Conservation (phyloP, 139 green algal species). For the Chlorella sp. region DNA sequence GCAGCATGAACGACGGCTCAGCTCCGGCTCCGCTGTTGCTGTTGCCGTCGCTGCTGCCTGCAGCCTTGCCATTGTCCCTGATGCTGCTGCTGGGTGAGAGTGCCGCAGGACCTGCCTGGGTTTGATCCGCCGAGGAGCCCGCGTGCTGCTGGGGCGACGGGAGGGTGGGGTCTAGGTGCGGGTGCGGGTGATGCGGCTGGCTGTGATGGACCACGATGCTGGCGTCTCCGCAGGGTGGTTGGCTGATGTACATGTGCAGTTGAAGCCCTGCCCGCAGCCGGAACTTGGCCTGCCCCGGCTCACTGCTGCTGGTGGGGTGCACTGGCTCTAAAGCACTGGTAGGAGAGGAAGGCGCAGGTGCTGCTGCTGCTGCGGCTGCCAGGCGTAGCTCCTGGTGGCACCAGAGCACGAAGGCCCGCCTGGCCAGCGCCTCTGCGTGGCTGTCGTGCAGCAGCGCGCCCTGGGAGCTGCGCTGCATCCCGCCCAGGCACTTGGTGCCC, state of each 20-base stretch:
- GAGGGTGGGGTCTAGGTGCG: no score
- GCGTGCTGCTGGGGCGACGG: no score
- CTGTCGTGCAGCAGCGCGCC: slow-evolving; percentile 64
- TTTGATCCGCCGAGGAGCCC: no score
- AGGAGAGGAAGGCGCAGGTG: not conserved
- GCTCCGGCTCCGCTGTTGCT: not conserved
- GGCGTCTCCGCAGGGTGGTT: slow-evolving; percentile 82
- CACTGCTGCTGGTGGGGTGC: slow-evolving; percentile 11
- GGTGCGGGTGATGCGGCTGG: no score
- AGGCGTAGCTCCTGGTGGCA: not conserved
- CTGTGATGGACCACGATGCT: slow-evolving; percentile 60
- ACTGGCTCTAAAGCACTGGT: not conserved
- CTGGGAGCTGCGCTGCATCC: slow-evolving; percentile 7
- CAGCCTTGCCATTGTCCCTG: no score
- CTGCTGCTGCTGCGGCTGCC: slow-evolving; percentile 2
- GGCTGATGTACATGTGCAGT: slow-evolving; percentile 74
- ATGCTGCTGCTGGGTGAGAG: no score
- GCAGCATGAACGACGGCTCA: not conserved
- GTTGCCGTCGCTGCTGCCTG: no score
- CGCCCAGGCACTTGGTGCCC: slow-evolving; percentile 76
- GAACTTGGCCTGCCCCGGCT: slow-evolving; percentile 22
- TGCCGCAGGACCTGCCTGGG: no score
- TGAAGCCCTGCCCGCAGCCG: slow-evolving; percentile 36
- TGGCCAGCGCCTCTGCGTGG: slow-evolving; percentile 71
- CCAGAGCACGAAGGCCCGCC: slow-evolving; percentile 8